Evolutionary conservation across 1,139 yeast species (phyloP).

Genomic region (Saccharomycopsis hybrid): DNA sequence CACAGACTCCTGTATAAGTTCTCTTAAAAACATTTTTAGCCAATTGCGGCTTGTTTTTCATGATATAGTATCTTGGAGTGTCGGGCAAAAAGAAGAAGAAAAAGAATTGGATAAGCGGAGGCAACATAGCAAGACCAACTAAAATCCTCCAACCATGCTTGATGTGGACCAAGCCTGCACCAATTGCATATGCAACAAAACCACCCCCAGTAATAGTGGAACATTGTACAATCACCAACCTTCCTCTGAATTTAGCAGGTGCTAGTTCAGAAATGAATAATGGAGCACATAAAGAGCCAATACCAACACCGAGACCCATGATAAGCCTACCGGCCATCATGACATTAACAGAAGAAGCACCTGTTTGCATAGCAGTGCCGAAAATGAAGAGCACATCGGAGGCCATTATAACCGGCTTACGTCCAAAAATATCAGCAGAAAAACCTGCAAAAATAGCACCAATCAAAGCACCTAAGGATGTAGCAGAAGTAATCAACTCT

Average conservation of each 20-base stretch:
- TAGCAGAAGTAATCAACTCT: conserved; percentile 56
- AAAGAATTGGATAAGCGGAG: too few relatives aligned
- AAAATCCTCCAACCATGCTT: conserved; percentile 62
- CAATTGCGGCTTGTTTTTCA: conserved; percentile 49
- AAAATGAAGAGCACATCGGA: conserved; percentile 47
- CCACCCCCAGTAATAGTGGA: conserved; percentile 85
- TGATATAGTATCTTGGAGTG: conserved; percentile 65
- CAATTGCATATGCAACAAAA: conserved; percentile 64
- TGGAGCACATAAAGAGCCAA: conserved; percentile 47
- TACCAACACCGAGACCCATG: conserved; percentile 66
- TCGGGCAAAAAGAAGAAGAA: conserved; percentile 72
- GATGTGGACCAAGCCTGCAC: conserved; percentile 71
- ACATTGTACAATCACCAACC: conserved; percentile 71
- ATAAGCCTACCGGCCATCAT: conserved; percentile 57
- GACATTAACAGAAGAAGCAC: conserved; percentile 39
- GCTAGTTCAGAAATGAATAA: conserved; percentile 78
- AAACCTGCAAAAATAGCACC: conserved; percentile 63
- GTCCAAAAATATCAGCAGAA: conserved; percentile 53
- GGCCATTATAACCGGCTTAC: conserved; percentile 46
- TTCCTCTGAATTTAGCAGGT: conserved; percentile 73
- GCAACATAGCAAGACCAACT: conserved; percentile 56
- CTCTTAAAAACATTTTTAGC: conserved; percentile 61
- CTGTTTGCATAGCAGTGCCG: conserved; percentile 59
- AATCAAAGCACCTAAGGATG: conserved; percentile 65
- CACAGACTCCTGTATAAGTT: conserved; percentile 51